Conservation (phyloP, 257 asterid genomes). For the Gynochthodes officinalis region DNA sequence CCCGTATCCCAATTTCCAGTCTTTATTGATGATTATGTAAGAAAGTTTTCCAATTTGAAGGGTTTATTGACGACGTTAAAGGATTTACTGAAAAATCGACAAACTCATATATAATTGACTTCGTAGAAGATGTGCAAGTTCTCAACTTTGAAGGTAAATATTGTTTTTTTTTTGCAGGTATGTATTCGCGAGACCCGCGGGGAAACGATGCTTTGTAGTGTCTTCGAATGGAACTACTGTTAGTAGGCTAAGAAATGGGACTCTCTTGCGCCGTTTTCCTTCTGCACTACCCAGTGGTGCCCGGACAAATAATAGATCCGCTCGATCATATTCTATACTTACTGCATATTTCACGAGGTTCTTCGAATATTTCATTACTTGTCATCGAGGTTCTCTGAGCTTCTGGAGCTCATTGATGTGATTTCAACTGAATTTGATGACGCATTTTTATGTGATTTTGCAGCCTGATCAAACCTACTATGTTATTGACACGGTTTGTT, state of each 20-base stretch:
- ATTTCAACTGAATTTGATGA: neutral
- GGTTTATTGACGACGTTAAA: no score
- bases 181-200: constrained; percentile 83
- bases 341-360: constrained; percentile 98
- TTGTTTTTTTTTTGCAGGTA: constrained; percentile 45
- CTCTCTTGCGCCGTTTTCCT: constrained; percentile 78
- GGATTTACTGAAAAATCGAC: no score
- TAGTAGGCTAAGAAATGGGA: constrained; percentile 78
- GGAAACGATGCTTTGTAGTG: constrained; percentile 85
- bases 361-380: constrained; percentile 1
- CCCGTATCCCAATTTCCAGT: neutral
- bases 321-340: constrained; percentile 81
- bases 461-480: constrained; percentile 86
- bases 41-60: no score
- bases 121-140: no score
- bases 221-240: constrained; percentile 76
- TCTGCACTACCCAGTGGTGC: constrained; percentile 89
- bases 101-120: no score
- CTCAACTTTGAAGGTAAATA: neutral
- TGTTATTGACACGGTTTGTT: constrained; percentile 85
- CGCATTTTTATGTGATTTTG: constrained; percentile 22
- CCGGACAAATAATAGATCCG: constrained; percentile 53
- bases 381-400: constrained; percentile 26
- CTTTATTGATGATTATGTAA: no score
- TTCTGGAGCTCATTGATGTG: neutral